These are phyloP conservation scores for Chytriomyces sp. DNA, from an alignment of 192 early-diverging fungal genomes.

Conservation along the genomic window DNA sequence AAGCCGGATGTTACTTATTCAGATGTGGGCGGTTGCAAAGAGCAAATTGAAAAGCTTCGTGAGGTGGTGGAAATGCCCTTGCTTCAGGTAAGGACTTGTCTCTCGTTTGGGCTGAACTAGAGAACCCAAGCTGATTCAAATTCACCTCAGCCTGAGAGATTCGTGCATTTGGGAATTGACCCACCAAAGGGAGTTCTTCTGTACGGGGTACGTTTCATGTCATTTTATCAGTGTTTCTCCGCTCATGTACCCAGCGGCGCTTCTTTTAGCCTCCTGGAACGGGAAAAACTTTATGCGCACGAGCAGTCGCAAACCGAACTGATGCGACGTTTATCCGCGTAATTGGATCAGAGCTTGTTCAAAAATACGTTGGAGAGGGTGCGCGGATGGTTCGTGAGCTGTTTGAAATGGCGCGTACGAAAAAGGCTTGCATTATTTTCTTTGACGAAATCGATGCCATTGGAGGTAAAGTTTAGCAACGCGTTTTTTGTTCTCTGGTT, in stretches of 20 bases:
- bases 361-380: slow-evolving; percentile 99
- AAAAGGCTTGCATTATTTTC: slow-evolving; percentile 99
- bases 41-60: slow-evolving; percentile 97
- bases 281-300: slow-evolving; percentile 96
- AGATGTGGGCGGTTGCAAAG: slow-evolving; percentile 99
- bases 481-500: background rate
- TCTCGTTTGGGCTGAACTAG: background rate
- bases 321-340: slow-evolving; percentile 99
- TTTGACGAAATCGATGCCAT: slow-evolving; percentile 99
- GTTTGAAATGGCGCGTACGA: slow-evolving; percentile 99
- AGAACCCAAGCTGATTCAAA: background rate
- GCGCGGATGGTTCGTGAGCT: slow-evolving; percentile 99
- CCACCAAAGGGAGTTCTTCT: slow-evolving; percentile 98
- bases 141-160: slow-evolving; percentile 81
- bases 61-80: slow-evolving; percentile 98
- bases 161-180: slow-evolving; percentile 97
- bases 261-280: slow-evolving; percentile 69
- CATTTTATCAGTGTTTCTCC: slow-evolving; percentile 44
- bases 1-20: slow-evolving; percentile 99
- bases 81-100: slow-evolving; percentile 59
- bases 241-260: background rate
- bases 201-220: slow-evolving; percentile 67
- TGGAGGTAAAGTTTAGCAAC: slow-evolving; percentile 58
- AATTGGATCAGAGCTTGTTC: slow-evolving; percentile 98
- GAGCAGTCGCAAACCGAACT: slow-evolving; percentile 98